phyloP scores from a whole-genome alignment of 495 filamentous ascomycete species.

The Rusavskia elegans region DNA sequence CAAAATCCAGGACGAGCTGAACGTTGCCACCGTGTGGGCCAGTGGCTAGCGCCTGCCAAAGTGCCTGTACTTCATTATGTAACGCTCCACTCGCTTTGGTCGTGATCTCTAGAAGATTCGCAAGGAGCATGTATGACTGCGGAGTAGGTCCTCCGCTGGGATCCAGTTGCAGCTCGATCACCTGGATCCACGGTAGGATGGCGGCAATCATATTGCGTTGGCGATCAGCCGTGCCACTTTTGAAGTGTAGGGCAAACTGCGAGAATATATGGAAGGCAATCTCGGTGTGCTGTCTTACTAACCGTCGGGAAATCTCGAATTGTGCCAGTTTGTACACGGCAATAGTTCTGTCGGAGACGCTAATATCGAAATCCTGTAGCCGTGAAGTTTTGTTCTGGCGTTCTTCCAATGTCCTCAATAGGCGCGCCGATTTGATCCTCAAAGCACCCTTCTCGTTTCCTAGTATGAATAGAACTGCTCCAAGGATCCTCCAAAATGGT shows the following conservation, averaged over 20 bases:
- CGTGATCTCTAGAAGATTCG: slow-evolving; percentile 92
- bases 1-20: slow-evolving; percentile 83
- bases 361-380: slow-evolving; percentile 94
- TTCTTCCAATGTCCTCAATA: slow-evolving; percentile 71
- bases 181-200: slow-evolving; percentile 91
- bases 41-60: slow-evolving; percentile 93
- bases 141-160: slow-evolving; percentile 82
- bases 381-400: slow-evolving; percentile 72
- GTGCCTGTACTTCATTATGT: slow-evolving; percentile 91
- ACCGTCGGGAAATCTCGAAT: slow-evolving; percentile 81
- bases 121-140: slow-evolving; percentile 84
- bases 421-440: slow-evolving; percentile 70
- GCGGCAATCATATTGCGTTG: slow-evolving; percentile 91
- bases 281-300: slow-evolving; percentile 78
- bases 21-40: slow-evolving; percentile 93
- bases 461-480: slow-evolving; percentile 75
- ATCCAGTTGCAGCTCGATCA: slow-evolving; percentile 84
- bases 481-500: slow-evolving; percentile 81
- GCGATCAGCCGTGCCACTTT: slow-evolving; percentile 56
- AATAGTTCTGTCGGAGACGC: slow-evolving; percentile 94
- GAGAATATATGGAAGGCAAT: slow-evolving; percentile 88
- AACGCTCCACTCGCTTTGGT: slow-evolving; percentile 75
- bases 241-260: slow-evolving; percentile 85
- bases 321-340: slow-evolving; percentile 95
- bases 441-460: slow-evolving; percentile 81